Evolutionary conservation across 2,329 filamentous ascomycete species (phyloP).

Genomic region (Fusarium gaditjirri): DNA sequence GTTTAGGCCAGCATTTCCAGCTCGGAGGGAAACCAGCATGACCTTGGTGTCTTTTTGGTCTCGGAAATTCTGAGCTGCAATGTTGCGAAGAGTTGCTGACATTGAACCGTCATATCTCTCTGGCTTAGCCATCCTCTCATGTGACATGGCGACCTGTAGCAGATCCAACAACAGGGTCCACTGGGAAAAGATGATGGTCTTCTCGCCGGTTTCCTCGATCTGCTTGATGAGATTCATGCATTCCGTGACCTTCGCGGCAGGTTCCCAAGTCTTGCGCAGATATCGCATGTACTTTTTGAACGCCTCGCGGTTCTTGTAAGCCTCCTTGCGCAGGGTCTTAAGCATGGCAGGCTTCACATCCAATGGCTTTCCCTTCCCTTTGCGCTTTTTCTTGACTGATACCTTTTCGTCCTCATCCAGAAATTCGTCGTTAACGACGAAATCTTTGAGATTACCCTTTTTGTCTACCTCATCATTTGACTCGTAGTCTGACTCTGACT

Average conservation of each 20-base stretch:
- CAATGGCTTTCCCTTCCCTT: slow-evolving; percentile 50
- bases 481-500: slow-evolving; percentile 44
- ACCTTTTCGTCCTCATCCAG: slow-evolving; percentile 43
- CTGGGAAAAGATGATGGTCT: slow-evolving; percentile 81
- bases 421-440: slow-evolving; percentile 60
- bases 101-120: slow-evolving; percentile 85
- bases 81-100: slow-evolving; percentile 74
- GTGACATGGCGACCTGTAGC: slow-evolving; percentile 76
- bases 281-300: slow-evolving; percentile 76
- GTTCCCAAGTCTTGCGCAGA: slow-evolving; percentile 75
- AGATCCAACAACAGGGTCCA: slow-evolving; percentile 81
- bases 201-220: slow-evolving; percentile 69
- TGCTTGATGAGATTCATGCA: slow-evolving; percentile 78
- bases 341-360: slow-evolving; percentile 66
- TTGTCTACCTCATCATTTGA: slow-evolving; percentile 50
- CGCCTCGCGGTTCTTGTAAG: slow-evolving; percentile 69
- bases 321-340: slow-evolving; percentile 72
- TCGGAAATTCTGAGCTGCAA: slow-evolving; percentile 73
- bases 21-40: slow-evolving; percentile 83
- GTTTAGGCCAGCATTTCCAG: slow-evolving; percentile 87
- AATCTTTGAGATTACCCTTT: slow-evolving; percentile 60
- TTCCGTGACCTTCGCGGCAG: slow-evolving; percentile 84
- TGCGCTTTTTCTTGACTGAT: slow-evolving; percentile 33
- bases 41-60: slow-evolving; percentile 73
- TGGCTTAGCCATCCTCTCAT: slow-evolving; percentile 70